Evolutionary conservation across 306 rosid species (phyloP), one percentile per base, ranked within the genome.

Genomic region (Quercus suber): DNA sequence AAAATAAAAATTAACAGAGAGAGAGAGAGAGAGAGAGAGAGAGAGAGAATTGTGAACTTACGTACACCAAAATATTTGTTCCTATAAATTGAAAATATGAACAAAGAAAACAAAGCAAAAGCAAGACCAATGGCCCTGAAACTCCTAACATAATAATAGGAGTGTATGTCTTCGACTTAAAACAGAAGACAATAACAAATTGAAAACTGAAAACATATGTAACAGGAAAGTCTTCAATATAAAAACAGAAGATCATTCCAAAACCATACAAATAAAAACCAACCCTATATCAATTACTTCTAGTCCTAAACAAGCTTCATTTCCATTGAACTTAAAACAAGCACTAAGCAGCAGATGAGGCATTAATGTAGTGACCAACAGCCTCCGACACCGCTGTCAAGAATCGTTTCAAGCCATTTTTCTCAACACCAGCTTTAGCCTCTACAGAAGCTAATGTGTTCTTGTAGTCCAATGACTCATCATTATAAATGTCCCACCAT

Each of bases 401-500:
- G 30, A 84, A 52, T 4, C 82, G 8, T 41, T 78, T 64, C 63
- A 59, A 73, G 18, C 49, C 60, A 59, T 57, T 75, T 5, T 41
- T 60, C 31, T 37, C 84, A 1, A 20, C 31, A 37, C 70, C 75
- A n/a, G 43, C 69, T 55, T 31, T 80, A 27, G 33, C 60, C 21
- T 27, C 65, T 2, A 11, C 23, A 23, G 73, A 55, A 57, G 19
- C 60, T 49, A 78, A 71, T 5, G 31, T 17, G 60, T 71, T 73
- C 57, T 75, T 67, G 45, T 74, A 86, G 56, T 94, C 88, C 79
- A 92, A 75, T 6, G 90, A 81, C 84, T 94, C 91, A 67, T 94
- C 98, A 13, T 87, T 81, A 37, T 92, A 88, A 0, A 92, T 79
- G 1, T 94, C 97, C 94, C 94, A 72, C 98, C 97, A 94, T 53